These are phyloP conservation scores for Colletotrichum sp. DNA, from an alignment of 2,329 filamentous ascomycete species.

Conservation along the genomic window DNA sequence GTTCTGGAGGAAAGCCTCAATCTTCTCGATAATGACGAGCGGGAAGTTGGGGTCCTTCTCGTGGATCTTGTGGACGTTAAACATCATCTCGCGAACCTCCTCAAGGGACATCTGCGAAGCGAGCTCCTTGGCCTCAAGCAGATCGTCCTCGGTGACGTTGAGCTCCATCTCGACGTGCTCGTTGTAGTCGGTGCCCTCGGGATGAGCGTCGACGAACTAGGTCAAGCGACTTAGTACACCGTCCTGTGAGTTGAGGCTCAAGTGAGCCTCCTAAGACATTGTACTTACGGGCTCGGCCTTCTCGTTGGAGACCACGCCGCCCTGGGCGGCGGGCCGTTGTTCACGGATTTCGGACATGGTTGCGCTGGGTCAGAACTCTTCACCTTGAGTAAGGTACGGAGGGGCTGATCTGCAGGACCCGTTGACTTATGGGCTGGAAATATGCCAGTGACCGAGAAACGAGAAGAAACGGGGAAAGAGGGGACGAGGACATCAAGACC, in stretches of 20 bases:
- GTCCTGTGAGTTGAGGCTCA: background rate
- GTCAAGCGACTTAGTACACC: background rate
- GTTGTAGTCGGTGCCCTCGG: background rate
- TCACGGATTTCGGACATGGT: constrained; percentile 15
- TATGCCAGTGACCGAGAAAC: constrained; percentile 18
- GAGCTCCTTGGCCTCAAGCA: constrained; percentile 49
- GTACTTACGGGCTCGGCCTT: constrained; percentile 5
- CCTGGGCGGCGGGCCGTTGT: background rate
- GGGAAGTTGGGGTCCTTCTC: constrained; percentile 51
- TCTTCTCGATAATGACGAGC: constrained; percentile 38
- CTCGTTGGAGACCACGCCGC: constrained; percentile 12
- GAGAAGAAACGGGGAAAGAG: background rate
- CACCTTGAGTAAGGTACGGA: constrained; percentile 4
- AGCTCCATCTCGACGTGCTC: constrained; percentile 26
- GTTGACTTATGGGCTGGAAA: constrained; percentile 9
- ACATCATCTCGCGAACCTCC: constrained; percentile 42
- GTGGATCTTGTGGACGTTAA: constrained; percentile 43
- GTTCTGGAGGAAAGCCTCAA: constrained; percentile 40
- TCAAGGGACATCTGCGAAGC: constrained; percentile 46
- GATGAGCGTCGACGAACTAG: constrained; percentile 1
- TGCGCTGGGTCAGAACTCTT: constrained; percentile 13
- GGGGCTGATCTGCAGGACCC: constrained; percentile 3
- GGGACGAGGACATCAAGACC: background rate
- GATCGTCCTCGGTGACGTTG: constrained; percentile 51
- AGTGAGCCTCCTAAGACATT: background rate